Base-by-base conservation (phyloP, 2,329 filamentous ascomycete species). In the Cladosporium oxysporum region DNA sequence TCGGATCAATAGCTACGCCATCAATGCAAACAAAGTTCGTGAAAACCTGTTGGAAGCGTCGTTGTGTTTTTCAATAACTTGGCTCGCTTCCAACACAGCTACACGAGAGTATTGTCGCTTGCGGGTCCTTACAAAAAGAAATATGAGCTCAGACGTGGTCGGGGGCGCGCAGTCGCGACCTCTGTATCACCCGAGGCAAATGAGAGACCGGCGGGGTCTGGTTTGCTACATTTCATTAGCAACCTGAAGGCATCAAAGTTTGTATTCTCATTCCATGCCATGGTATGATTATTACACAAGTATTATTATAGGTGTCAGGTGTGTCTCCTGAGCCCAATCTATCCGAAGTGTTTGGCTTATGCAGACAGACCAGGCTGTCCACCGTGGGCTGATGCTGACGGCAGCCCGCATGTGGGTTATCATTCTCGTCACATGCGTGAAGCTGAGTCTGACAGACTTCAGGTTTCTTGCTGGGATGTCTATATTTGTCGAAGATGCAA, bases 261-360 rank as follows among this genome's bases (percentile, higher is more conserved):
- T 12, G n/a, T 8, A 47, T 44, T 3, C 18, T 10, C 37, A n/a
- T 44, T 44, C 16, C 6, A 44, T 21, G 41, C 8, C n/a, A 47
- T 21, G 41, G 41, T n/a, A 23, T 21, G 41, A 47, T 47, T 47
- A 21, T 47, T 12, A 47, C n/a, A 23, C 8, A 47, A 21, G n/a
- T 11, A 47, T 47, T 11, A 47, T 47, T 47, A 23, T 47, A 47
- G n/a, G 3, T n/a, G n/a, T 16, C 26, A 18, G 49, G 16, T 26
- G 12, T 41, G 33, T 58, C 55, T 58, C 55, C 55, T 58, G 55
- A 58, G n/a, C 21, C 10, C 55, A 58, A 58, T 58, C n/a, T 58
- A 58, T 37, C 10, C 28, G 55, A 16, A 16, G 14, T 21, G 6
- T 6, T 5, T 57, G 53, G 28, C 41, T 47, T 7, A 47, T n/a